Base-by-base conservation (phyloP, 2,329 filamentous ascomycete genomes). In the Dactylellina haptotyla region DNA sequence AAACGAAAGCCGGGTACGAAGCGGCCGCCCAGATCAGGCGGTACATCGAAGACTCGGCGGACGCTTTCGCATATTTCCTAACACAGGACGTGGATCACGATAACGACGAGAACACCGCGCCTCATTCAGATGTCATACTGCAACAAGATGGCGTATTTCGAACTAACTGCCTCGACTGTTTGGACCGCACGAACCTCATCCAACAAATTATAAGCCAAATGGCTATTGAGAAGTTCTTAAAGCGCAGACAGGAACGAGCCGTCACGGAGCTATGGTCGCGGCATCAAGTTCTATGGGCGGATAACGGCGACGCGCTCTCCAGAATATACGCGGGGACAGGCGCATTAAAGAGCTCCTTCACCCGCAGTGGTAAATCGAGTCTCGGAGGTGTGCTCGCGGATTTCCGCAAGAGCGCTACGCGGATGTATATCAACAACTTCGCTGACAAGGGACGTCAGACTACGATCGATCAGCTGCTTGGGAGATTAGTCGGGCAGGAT, bases 361-460 rank as follows among this genome's bases (percentile, higher is more conserved):
- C 95, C 1, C 87, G 95, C 65, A 89, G 91, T 79, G 95, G 95
- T 32, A 98, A 97, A 81, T 97, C 97, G 92, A 97, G 93, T 9
- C 81, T 98, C 23, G 92, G 93, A 0, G 95, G 95, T 26, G 92
- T 93, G 9, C 87, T 99, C 77, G 93, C 95, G n/a, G 95, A 99
- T 82, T 90, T 93, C 46, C 88, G 94, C 62, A 99, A 99, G 81
- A 97, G 92, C 76, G 93, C 94, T 0, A 95, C 95, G 58, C 87
- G 95, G 71, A 87, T 97, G 75, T 98, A 97, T 79, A 94, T 97
- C 82, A 99, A 99, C 82, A 98, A 97, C 79, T 98, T 99, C 80
- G 87, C 93, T 6, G 95, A 99, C 80, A 96, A 96, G 76, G 91
- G 89, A 20, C 86, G 93, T 50, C 95, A 99, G 80, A 93, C 92